phyloP scores from a whole-genome alignment of 2,329 filamentous ascomycete genomes.

The Penicillium fuscoglaucum region DNA sequence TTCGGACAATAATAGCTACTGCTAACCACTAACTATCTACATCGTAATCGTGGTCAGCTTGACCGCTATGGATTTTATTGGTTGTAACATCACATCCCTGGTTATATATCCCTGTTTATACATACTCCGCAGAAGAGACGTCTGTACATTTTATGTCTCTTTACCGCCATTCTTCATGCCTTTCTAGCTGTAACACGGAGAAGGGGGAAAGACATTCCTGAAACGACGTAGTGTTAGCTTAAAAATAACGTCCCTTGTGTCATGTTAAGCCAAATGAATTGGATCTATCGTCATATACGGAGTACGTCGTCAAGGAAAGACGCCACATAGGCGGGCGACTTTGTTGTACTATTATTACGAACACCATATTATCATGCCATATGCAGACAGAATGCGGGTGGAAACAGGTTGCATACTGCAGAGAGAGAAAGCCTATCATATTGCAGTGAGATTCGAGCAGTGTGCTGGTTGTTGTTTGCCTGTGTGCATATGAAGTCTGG shows the following conservation, averaged over 20 bases:
- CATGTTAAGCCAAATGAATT: neutral
- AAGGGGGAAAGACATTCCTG: too few relatives aligned
- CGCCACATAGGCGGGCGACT: neutral
- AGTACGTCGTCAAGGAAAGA: neutral
- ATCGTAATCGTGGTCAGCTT: neutral
- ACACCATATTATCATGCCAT: neutral
- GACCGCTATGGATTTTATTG: neutral
- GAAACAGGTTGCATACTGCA: neutral
- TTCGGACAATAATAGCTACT: neutral
- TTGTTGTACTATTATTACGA: neutral
- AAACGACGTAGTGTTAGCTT: too few relatives aligned
- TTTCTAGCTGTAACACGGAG: neutral
- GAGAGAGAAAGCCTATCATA: neutral
- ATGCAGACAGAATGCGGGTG: neutral
- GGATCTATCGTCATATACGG: neutral
- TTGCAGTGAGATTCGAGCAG: neutral
- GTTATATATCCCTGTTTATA: neutral
- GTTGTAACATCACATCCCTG: neutral
- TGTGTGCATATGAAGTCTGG: neutral
- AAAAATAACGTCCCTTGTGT: neutral
- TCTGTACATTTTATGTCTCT: neutral
- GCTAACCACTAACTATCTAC: neutral
- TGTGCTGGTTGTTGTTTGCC: conserved; percentile 1
- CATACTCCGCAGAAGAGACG: neutral
- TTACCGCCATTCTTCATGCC: neutral